Evolutionary conservation across 768 basidiomycete genomes (phyloP).

Genomic region (Russula abietina): DNA sequence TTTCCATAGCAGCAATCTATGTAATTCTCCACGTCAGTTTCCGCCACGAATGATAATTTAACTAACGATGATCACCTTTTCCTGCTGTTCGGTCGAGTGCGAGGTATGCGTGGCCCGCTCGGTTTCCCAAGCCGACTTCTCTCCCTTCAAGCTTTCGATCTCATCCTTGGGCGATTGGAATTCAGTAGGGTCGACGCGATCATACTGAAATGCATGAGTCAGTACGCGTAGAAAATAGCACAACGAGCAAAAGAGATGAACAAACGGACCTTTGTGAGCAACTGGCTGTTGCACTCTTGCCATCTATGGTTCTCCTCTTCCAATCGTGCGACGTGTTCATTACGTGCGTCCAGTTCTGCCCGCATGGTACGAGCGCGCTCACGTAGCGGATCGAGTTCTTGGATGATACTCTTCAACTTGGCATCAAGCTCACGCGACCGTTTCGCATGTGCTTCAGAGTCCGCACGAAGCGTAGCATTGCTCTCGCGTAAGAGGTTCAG

Average conservation of each 20-base stretch:
- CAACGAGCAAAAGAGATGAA: not conserved
- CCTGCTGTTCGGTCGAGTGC: constrained; percentile 12
- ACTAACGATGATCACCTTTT: constrained; percentile 24
- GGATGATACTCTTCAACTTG: constrained; percentile 50
- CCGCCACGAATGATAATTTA: too few species aligned
- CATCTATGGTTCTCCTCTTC: too few species aligned
- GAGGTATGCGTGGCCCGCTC: not conserved
- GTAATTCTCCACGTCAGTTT: constrained; percentile 1
- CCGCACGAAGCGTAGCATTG: constrained; percentile 76
- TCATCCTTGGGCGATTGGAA: constrained; percentile 74
- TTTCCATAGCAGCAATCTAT: constrained; percentile 22
- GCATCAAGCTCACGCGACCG: constrained; percentile 60
- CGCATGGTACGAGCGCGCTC: too few species aligned
- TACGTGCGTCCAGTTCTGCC: too few species aligned
- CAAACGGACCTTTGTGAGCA: constrained; percentile 64
- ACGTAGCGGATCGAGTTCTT: constrained; percentile 33
- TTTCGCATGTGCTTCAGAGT: constrained; percentile 65
- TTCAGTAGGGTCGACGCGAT: constrained; percentile 83
- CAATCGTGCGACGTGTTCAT: too few species aligned
- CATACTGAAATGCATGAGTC: constrained; percentile 47
- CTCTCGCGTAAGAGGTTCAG: constrained; percentile 82
- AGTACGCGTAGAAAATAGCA: not conserved
- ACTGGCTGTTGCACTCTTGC: constrained; percentile 46
- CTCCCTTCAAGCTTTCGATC: constrained; percentile 40
- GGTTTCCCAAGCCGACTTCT: constrained; percentile 27